phyloP scores from a whole-genome alignment of 73 alveolate species.

The Tetrahymena malaccensis region DNA sequence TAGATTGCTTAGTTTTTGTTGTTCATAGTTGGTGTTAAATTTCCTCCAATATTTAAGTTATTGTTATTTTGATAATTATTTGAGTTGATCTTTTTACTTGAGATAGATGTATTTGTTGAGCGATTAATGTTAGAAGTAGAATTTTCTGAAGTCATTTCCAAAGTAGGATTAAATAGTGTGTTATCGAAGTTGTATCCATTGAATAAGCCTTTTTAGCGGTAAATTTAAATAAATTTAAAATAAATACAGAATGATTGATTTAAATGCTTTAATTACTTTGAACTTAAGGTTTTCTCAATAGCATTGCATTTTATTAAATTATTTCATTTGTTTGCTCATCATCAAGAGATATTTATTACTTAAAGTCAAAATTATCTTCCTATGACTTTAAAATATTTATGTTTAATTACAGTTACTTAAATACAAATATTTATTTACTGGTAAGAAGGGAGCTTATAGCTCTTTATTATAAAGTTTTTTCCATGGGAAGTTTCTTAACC shows the following conservation, averaged over 20 bases:
- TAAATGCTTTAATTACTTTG: neutral
- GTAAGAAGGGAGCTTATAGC: conserved; percentile 69
- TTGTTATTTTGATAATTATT: neutral
- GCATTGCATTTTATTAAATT: neutral
- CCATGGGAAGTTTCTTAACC: conserved; percentile 86
- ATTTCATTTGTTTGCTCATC: neutral
- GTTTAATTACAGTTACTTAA: neutral
- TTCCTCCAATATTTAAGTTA: neutral
- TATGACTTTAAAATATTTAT: neutral
- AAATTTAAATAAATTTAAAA: too few species aligned
- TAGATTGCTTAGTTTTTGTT: neutral
- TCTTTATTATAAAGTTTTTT: conserved; percentile 66
- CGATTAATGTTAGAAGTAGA: neutral
- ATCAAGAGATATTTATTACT: neutral
- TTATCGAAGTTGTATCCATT: neutral
- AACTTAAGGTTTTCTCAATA: neutral
- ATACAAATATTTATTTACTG: neutral
- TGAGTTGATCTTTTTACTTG: neutral
- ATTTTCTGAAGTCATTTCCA: neutral
- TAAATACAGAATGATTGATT: neutral
- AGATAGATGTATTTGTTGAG: neutral
- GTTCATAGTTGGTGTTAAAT: neutral
- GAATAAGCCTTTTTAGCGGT: neutral
- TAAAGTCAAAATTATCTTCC: neutral
- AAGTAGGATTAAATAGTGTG: neutral